Conservation (phyloP, 805 yeast genomes). For the Candida bentonensis region DNA sequence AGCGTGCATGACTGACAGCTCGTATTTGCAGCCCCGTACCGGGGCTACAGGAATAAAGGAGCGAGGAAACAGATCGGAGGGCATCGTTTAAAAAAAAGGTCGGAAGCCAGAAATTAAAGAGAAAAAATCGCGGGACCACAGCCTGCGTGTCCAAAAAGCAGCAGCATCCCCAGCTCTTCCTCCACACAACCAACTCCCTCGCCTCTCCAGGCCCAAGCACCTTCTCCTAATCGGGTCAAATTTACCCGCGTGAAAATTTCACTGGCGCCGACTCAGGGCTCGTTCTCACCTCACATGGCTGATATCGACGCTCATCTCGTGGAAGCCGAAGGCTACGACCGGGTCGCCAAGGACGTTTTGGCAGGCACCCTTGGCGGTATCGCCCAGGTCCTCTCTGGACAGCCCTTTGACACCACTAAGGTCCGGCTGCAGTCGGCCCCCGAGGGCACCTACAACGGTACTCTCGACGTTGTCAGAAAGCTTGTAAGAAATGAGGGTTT, state of each 20-base stretch:
- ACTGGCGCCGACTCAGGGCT: neutral
- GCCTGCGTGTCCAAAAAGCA: no score
- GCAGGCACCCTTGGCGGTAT: constrained; percentile 95
- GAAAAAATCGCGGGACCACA: no score
- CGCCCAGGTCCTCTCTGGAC: constrained; percentile 90
- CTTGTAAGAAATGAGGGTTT: constrained; percentile 71
- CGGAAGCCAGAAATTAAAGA: no score
- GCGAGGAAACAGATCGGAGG: no score
- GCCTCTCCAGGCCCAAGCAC: neutral
- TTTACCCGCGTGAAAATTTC: neutral
- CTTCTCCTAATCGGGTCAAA: neutral
- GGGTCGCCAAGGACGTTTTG: constrained; percentile 61
- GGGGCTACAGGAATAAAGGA: no score
- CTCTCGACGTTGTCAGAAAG: constrained; percentile 62
- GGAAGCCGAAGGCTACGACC: constrained; percentile 14
- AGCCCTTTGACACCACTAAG: constrained; percentile 91
- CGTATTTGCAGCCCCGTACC: no score
- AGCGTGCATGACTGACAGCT: no score
- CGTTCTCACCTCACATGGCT: constrained; percentile 7
- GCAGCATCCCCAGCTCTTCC: no score
- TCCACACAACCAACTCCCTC: no score
- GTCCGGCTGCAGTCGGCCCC: constrained; percentile 84
- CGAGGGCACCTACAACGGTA: constrained; percentile 57
- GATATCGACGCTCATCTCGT: constrained; percentile 14
- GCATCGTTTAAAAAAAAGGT: no score